A percentile compares a stretch with the other conserved stretches of the same genome.
phyloP scores from a whole-genome alignment of 225 moss, liverwort and hornwort genomes.

The Pleurozium schreberi region DNA sequence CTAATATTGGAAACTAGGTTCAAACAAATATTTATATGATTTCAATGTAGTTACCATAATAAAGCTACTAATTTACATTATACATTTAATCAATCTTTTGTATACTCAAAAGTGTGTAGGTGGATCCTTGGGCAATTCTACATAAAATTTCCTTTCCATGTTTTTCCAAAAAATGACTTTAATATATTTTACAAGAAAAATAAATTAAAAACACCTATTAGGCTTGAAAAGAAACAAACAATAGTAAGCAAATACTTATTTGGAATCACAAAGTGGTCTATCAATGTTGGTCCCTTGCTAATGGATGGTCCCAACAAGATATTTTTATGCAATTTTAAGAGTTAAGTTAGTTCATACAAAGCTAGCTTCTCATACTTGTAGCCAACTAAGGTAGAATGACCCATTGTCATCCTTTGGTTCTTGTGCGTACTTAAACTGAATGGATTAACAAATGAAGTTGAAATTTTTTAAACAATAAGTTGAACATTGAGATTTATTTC shows the following conservation, averaged over 20 bases:
- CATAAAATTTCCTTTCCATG: accelerated
- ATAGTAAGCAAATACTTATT: accelerated
- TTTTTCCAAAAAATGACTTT: neutral
- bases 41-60: neutral
- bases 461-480: neutral
- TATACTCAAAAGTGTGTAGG: neutral
- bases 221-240: neutral
- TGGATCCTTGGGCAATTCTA: neutral
- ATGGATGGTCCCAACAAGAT: neutral
- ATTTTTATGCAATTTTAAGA: neutral
- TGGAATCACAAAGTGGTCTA: no score
- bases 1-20: accelerated
- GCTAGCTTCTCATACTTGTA: accelerated
- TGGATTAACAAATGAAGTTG: neutral
- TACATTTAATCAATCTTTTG: neutral
- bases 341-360: neutral
- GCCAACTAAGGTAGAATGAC: neutral
- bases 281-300: neutral
- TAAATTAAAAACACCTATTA: neutral
- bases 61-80: neutral
- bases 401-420: neutral
- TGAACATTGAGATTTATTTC: neutral
- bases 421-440: neutral
- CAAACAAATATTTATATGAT: accelerated
- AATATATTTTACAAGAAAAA: no score